Conservation (phyloP, 345 rosid genomes). For the Lepidium didymum region DNA sequence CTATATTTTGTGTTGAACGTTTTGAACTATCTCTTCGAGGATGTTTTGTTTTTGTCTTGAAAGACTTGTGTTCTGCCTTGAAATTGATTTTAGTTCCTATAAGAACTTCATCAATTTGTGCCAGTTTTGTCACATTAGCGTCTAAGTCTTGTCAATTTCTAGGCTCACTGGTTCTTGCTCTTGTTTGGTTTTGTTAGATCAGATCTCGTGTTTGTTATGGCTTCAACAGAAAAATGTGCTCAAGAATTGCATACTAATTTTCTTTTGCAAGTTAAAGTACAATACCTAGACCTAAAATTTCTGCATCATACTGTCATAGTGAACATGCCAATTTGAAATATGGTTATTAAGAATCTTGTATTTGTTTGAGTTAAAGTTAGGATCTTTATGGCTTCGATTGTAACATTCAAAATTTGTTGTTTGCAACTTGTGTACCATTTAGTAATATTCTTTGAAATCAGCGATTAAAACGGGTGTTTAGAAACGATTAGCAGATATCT, state of each 20-base stretch:
- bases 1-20: neutral
- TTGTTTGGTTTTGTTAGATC: neutral
- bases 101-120: neutral
- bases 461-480: too few species aligned
- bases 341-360: too few species aligned
- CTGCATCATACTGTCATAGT: too few species aligned
- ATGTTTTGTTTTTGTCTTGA: constrained; percentile 17
- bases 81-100: neutral
- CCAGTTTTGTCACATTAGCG: neutral
- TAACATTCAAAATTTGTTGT: too few species aligned
- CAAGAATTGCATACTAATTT: neutral
- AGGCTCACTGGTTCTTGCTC: neutral
- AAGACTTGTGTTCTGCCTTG: neutral
- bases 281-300: too few species aligned
- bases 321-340: too few species aligned
- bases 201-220: neutral
- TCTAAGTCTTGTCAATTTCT: neutral
- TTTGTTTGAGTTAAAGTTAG: too few species aligned
- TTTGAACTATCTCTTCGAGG: neutral
- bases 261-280: neutral
- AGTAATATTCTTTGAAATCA: too few species aligned
- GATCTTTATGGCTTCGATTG: too few species aligned
- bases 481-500: too few species aligned
- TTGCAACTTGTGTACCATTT: too few species aligned
- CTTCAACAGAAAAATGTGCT: neutral